Evolutionary conservation across 352 stramenopile species (phyloP).

Genomic region (Aphanomyces cochlioides): DNA sequence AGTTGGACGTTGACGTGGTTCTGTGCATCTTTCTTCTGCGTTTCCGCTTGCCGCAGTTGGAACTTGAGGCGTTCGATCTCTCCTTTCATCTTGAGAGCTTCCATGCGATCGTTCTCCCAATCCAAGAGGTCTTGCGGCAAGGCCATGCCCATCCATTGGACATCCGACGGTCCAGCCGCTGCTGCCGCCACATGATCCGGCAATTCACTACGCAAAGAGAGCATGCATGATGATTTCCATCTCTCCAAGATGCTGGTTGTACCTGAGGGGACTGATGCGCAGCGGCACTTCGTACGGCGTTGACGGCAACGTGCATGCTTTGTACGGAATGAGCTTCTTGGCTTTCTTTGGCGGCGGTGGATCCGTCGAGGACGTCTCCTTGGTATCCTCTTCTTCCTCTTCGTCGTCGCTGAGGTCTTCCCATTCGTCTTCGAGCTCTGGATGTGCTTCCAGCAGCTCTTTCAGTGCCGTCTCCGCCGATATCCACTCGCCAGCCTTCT

Average conservation of each 20-base stretch:
- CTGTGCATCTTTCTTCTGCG: conserved; percentile 70
- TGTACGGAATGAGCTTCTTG: conserved; percentile 60
- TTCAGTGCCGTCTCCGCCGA: conserved; percentile 16
- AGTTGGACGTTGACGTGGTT: conserved; percentile 70
- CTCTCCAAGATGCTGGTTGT: neutral
- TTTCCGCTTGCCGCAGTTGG: conserved; percentile 65
- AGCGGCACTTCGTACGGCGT: conserved; percentile 61
- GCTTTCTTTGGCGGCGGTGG: conserved; percentile 28
- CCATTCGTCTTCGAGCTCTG: conserved; percentile 16
- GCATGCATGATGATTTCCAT: neutral
- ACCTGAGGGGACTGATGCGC: conserved; percentile 57
- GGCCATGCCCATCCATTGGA: conserved; percentile 72
- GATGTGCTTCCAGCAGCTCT: conserved; percentile 24
- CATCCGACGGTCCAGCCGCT: conserved; percentile 31
- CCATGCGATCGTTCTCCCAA: conserved; percentile 71
- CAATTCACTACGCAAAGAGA: conserved; percentile 41
- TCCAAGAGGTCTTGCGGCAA: conserved; percentile 66
- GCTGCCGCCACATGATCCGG: conserved; percentile 63
- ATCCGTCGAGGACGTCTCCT: neutral
- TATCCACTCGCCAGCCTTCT: conserved; percentile 27
- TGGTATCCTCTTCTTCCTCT: conserved; percentile 28
- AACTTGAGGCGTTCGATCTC: conserved; percentile 73
- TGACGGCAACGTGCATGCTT: conserved; percentile 55
- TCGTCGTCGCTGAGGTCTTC: conserved; percentile 22
- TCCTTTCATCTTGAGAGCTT: conserved; percentile 71